phyloP scores from a whole-genome alignment of 805 yeast species.

The Kluyveromyces nonfermentans region DNA sequence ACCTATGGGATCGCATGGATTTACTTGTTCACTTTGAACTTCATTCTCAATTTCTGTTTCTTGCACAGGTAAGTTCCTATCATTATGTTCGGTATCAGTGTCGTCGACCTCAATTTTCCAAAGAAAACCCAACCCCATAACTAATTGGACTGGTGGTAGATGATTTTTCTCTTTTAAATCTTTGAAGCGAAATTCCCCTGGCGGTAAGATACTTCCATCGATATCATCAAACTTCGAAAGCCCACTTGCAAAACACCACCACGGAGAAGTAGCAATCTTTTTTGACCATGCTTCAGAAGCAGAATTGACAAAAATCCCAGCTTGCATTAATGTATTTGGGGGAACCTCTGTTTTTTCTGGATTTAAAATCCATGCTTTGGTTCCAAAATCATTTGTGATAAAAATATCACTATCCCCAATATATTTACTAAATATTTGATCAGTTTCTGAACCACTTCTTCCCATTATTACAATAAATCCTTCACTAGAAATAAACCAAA shows the following conservation, averaged over 20 bases:
- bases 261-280: constrained; percentile 71
- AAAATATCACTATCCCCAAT: constrained; percentile 64
- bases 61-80: constrained; percentile 1
- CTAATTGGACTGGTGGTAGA: constrained; percentile 73
- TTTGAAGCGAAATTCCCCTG: constrained; percentile 51
- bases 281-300: constrained; percentile 86
- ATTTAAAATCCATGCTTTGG: constrained; percentile 73
- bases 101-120: constrained; percentile 53
- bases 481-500: constrained; percentile 90
- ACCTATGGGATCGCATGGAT: neutral
- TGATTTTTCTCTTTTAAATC: constrained; percentile 44
- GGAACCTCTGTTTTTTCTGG: constrained; percentile 70
- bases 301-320: constrained; percentile 76
- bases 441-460: constrained; percentile 69
- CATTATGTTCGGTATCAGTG: constrained; percentile 8
- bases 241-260: constrained; percentile 67
- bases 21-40: constrained; percentile 5
- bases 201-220: constrained; percentile 40
- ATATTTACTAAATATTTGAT: constrained; percentile 69
- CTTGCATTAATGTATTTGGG: constrained; percentile 81
- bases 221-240: constrained; percentile 60
- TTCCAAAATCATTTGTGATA: constrained; percentile 66
- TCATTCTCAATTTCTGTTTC: constrained; percentile 5
- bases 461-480: constrained; percentile 84
- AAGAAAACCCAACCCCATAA: constrained; percentile 80